Evolutionary conservation across 225 moss, liverwort and hornwort species (phyloP), one percentile per base, ranked within the genome.

Genomic region (Physcomitrium patens): DNA sequence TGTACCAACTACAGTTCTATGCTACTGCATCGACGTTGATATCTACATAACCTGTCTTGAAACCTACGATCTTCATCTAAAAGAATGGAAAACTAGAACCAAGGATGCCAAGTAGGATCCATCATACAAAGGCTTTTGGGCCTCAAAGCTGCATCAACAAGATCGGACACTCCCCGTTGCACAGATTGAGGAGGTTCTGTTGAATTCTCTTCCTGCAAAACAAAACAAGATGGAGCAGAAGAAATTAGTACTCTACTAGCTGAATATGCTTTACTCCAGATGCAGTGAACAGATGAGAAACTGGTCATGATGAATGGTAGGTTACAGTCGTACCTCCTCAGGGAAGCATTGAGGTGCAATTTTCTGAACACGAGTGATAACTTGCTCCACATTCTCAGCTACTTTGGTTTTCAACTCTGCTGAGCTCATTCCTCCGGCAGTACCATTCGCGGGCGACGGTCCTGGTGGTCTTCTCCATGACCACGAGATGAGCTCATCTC

Each of bases 31-130:
- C 66, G 48, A 78, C 75, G 70, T 62, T 42, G 60, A 60, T 80
- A 84, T 84, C 80, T 80, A 84, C 84, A 80, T 17, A 28, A 75
- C 47, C 61, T 50, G 49, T 18, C 59, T 56, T 52, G 74, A 59
- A 37, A 37, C 31, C 31, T 61, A 75, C 60, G 55, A 19, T 52
- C 31, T 42, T 61, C 26, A 56, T 23, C 45, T 46, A 58, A 48
- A 60, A n/a, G 22, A 72, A 61, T 41, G 44, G 10, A 27, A 18
- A 65, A 72, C 77, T 86, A 99, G 72, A 99, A 99, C 99, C 99
- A 99, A 70, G 99, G 99, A 78, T 99, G 99, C 99, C 99, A 99
- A 12, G 99, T 99, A 18, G 99, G 99, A 81, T 99, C 99, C 99
- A 99, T 99, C 99, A 99, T 99, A 78, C 99, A 99, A 18, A 99